A percentile compares a stretch with the other conserved stretches of the same genome.
phyloP scores from a whole-genome alignment of 2,329 filamentous ascomycete species.

The Fusarium tricinctum region DNA sequence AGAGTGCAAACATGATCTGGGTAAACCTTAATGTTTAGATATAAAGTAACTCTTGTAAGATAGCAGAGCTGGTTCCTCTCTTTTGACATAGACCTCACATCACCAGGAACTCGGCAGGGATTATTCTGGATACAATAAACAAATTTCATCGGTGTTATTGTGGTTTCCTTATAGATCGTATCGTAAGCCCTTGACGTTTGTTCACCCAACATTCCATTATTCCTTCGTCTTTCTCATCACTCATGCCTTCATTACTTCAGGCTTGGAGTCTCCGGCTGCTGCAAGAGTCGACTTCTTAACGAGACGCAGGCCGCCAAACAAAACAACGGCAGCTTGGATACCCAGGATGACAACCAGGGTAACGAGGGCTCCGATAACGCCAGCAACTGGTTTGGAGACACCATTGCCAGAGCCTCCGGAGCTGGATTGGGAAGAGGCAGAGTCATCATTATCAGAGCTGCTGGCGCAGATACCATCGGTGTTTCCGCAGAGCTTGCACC shows the following conservation, averaged over 20 bases:
- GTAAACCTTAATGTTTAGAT: conserved; percentile 23
- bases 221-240: not conserved
- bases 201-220: not conserved
- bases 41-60: not conserved
- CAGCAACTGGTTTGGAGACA: conserved; percentile 79
- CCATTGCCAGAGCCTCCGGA: conserved; percentile 53
- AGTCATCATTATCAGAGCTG: conserved; percentile 41
- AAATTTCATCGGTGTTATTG: conserved; percentile 1
- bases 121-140: not conserved
- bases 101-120: not conserved
- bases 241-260: conserved; percentile 44
- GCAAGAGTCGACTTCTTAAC: conserved; percentile 62
- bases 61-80: not conserved
- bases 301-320: conserved; percentile 61
- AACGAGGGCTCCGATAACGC: conserved; percentile 83
- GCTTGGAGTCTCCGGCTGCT: conserved; percentile 19
- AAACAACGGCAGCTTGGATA: conserved; percentile 60
- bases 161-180: conserved; percentile 21
- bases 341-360: conserved; percentile 66
- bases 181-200: not conserved
- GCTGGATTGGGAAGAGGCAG: conserved; percentile 39
- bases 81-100: not conserved
- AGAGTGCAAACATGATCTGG: not conserved
- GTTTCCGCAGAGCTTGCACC: conserved; percentile 84
- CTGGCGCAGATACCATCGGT: conserved; percentile 74